phyloP scores from a whole-genome alignment of 768 basidiomycete genomes.

The Dioszegia hungarica region DNA sequence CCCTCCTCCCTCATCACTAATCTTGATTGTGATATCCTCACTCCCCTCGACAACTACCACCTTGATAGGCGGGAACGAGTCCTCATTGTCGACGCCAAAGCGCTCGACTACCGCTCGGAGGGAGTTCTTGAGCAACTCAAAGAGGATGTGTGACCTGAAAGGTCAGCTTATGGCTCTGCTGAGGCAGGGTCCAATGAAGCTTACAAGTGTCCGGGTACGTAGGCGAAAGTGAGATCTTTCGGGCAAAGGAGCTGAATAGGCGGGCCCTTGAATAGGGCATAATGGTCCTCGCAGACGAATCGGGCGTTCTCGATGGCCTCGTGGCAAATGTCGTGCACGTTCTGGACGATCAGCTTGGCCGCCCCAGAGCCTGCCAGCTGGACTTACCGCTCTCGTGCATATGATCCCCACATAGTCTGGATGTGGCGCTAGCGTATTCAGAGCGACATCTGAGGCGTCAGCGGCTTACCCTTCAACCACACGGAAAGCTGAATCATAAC shows the following conservation, averaged over 20 bases:
- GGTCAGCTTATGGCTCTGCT: neutral
- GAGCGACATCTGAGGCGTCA: conserved; percentile 67
- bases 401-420: conserved; percentile 93
- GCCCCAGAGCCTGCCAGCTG: neutral
- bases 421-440: conserved; percentile 87
- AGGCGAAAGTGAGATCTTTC: conserved; percentile 74
- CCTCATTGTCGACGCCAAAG: conserved; percentile 74
- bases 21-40: conserved; percentile 99
- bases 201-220: conserved; percentile 86
- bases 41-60: conserved; percentile 94
- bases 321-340: conserved; percentile 93
- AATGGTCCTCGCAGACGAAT: conserved; percentile 82
- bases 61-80: conserved; percentile 80
- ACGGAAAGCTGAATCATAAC: conserved; percentile 32
- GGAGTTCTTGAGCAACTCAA: conserved; percentile 96
- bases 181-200: conserved; percentile 13
- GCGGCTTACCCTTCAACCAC: neutral
- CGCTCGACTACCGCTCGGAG: conserved; percentile 93
- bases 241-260: conserved; percentile 96
- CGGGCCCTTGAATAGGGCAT: conserved; percentile 88
- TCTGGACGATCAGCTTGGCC: conserved; percentile 53
- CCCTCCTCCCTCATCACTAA: conserved; percentile 93
- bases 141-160: conserved; percentile 80
- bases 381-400: conserved; percentile 77
- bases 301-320: conserved; percentile 94